Evolutionary conservation across 345 rosid species (phyloP), one percentile per base, ranked within the genome.

Genomic region (Lenwebbia sp.): DNA sequence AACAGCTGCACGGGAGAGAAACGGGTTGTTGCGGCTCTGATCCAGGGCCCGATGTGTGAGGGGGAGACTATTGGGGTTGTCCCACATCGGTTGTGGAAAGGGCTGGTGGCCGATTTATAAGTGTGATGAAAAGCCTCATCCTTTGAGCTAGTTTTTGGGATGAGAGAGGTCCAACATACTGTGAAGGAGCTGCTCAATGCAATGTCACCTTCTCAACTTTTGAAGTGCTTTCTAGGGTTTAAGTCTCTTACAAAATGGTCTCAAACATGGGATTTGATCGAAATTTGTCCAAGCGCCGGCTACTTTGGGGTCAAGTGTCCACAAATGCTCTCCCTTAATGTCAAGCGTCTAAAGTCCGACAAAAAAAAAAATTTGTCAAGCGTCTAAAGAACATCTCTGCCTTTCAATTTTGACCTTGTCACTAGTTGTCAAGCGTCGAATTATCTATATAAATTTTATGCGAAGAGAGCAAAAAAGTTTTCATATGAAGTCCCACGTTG

Each of bases 121-220:
- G 26, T 26, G 30, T 12, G 62, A 57, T 0, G 11, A 13, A 25
- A 57, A n/a, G 26, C 25, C 11, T 5, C 5, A 57, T 40, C 5
- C 5, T 40, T 40, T 40, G 41, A 40, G 41, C 41, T 40, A 40
- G 5, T 5, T 40, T 40, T 40, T 40, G 41, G 5, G 41, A 40
- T 40, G 41, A 40, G 5, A 40, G 41, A 40, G 41, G 5, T 40
- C 47, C 47, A 44, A 44, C 47, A 5, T 44, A 7, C 1, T 6
- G 47, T 44, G 47, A 22, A 70, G 26, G 81, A 70, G 47, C 25
- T 70, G 81, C 13, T 70, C 81, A 70, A 70, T 70, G 81, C 81
- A 70, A 70, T 41, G 37, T 70, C 81, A 70, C 47, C 81, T 70
- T 70, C 81, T 70, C 81, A 70, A 70, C 81, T 70, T 70, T 70